These are phyloP conservation scores for Chytriomyces confervae DNA, from an alignment of 192 early-diverging fungal genomes.

Conservation along the genomic window DNA sequence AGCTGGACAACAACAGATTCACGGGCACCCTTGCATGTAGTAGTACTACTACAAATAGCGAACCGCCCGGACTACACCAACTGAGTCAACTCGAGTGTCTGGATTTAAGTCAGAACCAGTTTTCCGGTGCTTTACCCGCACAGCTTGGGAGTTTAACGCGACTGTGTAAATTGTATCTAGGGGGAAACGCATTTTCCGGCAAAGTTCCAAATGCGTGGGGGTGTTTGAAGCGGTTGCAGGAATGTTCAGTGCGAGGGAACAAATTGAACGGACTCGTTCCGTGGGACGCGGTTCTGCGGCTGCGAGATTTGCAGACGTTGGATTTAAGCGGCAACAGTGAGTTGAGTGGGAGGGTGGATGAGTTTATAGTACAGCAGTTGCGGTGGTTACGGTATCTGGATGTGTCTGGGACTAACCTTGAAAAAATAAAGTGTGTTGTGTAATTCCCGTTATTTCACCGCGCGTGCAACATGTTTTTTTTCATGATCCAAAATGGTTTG, in stretches of 20 bases:
- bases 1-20: constrained; percentile 1
- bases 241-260: not conserved
- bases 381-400: not conserved
- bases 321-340: not conserved
- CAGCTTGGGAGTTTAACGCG: not conserved
- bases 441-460: too few relatives aligned
- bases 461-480: too few relatives aligned
- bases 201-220: not conserved
- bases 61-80: not conserved
- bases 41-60: not conserved
- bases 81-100: not conserved
- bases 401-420: not conserved
- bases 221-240: not conserved
- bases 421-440: too few relatives aligned
- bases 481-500: too few relatives aligned
- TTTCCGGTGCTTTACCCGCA: not conserved
- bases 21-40: not conserved
- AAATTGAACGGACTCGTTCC: not conserved
- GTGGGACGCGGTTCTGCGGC: not conserved
- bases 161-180: not conserved
- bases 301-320: not conserved
- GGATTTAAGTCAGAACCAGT: not conserved
- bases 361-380: not conserved
- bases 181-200: not conserved
- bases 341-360: not conserved